Conservation (phyloP, 192 early-diverging fungal species). For the Piromyces sp. region DNA sequence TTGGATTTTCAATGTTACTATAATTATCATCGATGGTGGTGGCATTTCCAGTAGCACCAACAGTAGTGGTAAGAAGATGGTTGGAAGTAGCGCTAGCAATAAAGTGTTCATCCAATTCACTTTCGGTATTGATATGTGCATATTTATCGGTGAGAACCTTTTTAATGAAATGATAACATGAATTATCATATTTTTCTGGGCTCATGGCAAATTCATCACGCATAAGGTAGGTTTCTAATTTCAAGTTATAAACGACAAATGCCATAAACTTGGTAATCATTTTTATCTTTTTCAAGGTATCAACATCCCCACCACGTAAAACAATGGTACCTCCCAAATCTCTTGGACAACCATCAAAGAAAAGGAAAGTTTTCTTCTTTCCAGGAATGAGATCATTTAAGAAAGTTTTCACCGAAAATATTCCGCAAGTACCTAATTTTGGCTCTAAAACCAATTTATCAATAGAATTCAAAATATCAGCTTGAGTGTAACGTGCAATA, state of each 20-base stretch:
- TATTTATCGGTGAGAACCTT: background rate
- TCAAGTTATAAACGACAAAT: conserved; percentile 71
- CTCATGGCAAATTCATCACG: conserved; percentile 56
- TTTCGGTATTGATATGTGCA: conserved; percentile 1
- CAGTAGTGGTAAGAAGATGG: conserved; percentile 1
- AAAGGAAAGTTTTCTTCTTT: conserved; percentile 63
- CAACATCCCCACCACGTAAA: conserved; percentile 61
- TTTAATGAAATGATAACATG: background rate
- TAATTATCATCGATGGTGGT: too few species aligned
- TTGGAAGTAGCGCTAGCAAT: conserved; percentile 10
- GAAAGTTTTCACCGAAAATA: conserved; percentile 62
- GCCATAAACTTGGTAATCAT: conserved; percentile 64
- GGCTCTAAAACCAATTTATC: conserved; percentile 58
- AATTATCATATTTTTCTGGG: conserved; percentile 4
- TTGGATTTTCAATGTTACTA: background rate
- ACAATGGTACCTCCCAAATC: conserved; percentile 73
- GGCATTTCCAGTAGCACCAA: too few species aligned
- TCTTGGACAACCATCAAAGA: conserved; percentile 67
- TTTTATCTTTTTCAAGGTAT: conserved; percentile 56
- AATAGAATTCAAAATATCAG: conserved; percentile 63
- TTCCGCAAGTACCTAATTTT: conserved; percentile 57
- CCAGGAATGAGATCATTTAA: conserved; percentile 64
- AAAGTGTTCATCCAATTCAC: conserved; percentile 3
- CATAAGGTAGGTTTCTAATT: conserved; percentile 66
- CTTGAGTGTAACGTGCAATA: conserved; percentile 69